Conservation (phyloP, 129 eudicot species). For the Smallanthus sonchifolius region DNA sequence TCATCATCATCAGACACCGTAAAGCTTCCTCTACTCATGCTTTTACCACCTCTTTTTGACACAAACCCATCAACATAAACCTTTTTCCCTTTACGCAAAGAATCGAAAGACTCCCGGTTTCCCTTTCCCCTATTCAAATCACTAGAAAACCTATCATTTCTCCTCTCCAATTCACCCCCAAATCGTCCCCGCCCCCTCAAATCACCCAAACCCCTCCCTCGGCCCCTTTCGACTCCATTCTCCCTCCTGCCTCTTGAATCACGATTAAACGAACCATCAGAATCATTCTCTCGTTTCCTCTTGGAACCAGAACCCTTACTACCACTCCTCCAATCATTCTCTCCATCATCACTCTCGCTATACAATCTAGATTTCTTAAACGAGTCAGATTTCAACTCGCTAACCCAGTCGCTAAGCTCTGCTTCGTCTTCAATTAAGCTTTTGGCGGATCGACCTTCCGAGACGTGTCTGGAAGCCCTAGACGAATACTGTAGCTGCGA, state of each 20-base stretch:
- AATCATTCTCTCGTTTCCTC: constrained; percentile 47
- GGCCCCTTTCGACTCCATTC: not conserved
- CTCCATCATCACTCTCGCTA: constrained; percentile 45
- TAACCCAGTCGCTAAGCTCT: constrained; percentile 87
- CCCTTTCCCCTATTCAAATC: constrained; percentile 11
- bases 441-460: constrained; percentile 40
- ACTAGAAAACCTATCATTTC: constrained; percentile 3
- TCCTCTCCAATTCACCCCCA: constrained; percentile 23
- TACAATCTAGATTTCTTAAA: constrained; percentile 36
- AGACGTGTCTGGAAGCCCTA: constrained; percentile 23
- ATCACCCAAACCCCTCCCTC: constrained; percentile 14
- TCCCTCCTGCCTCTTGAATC: not conserved
- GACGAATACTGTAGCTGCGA: not conserved
- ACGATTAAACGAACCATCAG: constrained; percentile 14
- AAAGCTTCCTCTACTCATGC: constrained; percentile 22
- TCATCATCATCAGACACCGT: constrained; percentile 33
- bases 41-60: constrained; percentile 35
- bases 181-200: constrained; percentile 16
- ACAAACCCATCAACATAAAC: constrained; percentile 6
- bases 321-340: constrained; percentile 14
- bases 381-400: constrained; percentile 61
- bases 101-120: not conserved
- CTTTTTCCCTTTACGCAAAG: not conserved
- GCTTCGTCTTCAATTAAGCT: constrained; percentile 89
- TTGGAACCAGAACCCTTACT: constrained; percentile 18